These are phyloP conservation scores for Trametes sp. DNA, from an alignment of 1,284 basidiomycete species.

Conservation along the genomic window DNA sequence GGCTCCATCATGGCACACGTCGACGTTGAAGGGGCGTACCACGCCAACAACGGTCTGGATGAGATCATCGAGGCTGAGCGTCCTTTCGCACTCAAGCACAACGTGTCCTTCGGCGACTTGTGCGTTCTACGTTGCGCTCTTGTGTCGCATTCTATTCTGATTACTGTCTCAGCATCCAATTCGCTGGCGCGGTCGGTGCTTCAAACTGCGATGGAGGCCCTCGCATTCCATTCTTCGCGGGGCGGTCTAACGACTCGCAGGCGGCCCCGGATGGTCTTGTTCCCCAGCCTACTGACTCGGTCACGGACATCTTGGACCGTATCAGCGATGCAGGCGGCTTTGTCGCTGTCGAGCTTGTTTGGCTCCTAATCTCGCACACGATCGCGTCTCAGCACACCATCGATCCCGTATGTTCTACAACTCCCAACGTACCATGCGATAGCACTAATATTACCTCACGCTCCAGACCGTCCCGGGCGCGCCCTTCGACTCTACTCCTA, in stretches of 20 bases:
- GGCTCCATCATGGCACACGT: slow-evolving; percentile 41
- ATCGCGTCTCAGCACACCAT: slow-evolving; percentile 39
- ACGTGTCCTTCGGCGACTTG: slow-evolving; percentile 43
- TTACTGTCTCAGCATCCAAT: slow-evolving; percentile 36
- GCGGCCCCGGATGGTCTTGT: slow-evolving; percentile 39
- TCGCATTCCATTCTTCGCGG: slow-evolving; percentile 38
- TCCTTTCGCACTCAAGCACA: slow-evolving; percentile 38
- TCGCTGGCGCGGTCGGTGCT: slow-evolving; percentile 42
- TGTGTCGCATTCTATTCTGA: neutral
- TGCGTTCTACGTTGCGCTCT: slow-evolving; percentile 16
- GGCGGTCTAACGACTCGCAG: slow-evolving; percentile 33
- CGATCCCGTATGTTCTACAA: slow-evolving; percentile 27
- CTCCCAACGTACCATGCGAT: neutral
- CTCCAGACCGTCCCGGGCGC: slow-evolving; percentile 11
- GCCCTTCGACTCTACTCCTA: slow-evolving; percentile 42
- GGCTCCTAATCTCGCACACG: slow-evolving; percentile 40
- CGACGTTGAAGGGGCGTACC: slow-evolving; percentile 35
- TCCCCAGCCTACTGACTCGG: slow-evolving; percentile 39
- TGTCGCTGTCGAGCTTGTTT: slow-evolving; percentile 38
- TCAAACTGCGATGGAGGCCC: slow-evolving; percentile 42
- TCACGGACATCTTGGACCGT: slow-evolving; percentile 40
- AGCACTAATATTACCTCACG: neutral
- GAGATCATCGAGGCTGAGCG: slow-evolving; percentile 38
- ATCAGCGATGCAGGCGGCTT: slow-evolving; percentile 38
- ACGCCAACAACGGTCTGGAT: slow-evolving; percentile 41